These are phyloP conservation scores for Solanum piurae DNA, from an alignment of 257 asterid genomes.

Conservation along the genomic window DNA sequence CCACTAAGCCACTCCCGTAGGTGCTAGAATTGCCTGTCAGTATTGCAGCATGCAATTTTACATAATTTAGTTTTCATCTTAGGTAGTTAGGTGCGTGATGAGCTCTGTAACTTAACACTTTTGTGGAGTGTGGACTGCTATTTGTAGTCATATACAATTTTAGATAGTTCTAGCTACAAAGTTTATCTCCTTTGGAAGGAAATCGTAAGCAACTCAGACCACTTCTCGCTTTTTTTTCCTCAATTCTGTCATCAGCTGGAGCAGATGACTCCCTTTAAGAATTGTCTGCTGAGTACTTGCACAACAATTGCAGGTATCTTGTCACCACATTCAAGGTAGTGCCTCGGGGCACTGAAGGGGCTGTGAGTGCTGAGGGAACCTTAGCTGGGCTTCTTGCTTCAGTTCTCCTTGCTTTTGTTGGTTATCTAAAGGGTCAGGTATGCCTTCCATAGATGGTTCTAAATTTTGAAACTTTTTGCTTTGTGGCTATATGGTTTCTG, in stretches of 20 bases:
- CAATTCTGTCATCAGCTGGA: not conserved
- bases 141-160: not conserved
- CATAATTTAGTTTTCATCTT: not conserved
- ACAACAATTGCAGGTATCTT: conserved; percentile 44
- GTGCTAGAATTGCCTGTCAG: not conserved
- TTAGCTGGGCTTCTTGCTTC: conserved; percentile 80
- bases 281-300: not conserved
- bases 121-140: not conserved
- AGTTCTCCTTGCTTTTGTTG: conserved; percentile 65
- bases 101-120: not conserved
- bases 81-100: not conserved
- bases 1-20: not conserved
- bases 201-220: not conserved
- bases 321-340: conserved; percentile 92
- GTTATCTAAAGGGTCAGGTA: conserved; percentile 59
- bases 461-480: not conserved
- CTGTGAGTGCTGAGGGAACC: conserved; percentile 91
- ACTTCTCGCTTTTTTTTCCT: not conserved
- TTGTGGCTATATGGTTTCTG: not conserved
- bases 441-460: not conserved
- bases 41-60: not conserved
- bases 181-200: not conserved
- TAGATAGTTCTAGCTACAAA: not conserved
- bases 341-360: conserved; percentile 98
- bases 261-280: not conserved